These are phyloP conservation scores for Pseudopithomyces chartarum DNA, from an alignment of 2,329 filamentous ascomycete species.

Conservation along the genomic window DNA sequence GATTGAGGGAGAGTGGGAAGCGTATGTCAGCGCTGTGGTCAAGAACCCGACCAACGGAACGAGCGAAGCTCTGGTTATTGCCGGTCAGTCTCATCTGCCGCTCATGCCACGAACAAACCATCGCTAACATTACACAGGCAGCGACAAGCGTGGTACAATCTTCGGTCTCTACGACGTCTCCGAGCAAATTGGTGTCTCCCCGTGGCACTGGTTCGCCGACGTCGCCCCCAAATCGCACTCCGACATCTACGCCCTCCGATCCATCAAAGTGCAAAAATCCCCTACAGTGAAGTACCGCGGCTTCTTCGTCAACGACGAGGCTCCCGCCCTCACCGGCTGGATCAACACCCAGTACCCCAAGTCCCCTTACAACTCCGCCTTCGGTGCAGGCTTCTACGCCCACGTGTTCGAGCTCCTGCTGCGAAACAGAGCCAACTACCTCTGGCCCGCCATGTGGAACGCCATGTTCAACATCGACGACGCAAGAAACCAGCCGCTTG, in stretches of 20 bases:
- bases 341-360: slow-evolving; percentile 59
- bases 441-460: slow-evolving; percentile 76
- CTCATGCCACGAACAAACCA: not conserved
- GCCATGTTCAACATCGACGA: slow-evolving; percentile 76
- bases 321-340: slow-evolving; percentile 70
- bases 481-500: slow-evolving; percentile 67
- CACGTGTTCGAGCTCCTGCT: slow-evolving; percentile 74
- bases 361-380: slow-evolving; percentile 50
- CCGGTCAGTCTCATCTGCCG: slow-evolving; percentile 45
- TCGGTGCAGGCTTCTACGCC: slow-evolving; percentile 67
- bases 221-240: slow-evolving; percentile 58
- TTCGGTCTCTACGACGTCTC: slow-evolving; percentile 74
- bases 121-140: slow-evolving; percentile 41
- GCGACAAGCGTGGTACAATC: slow-evolving; percentile 69
- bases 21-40: slow-evolving; percentile 66
- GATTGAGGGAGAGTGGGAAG: slow-evolving; percentile 70
- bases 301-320: slow-evolving; percentile 74
- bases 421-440: slow-evolving; percentile 72
- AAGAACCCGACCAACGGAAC: slow-evolving; percentile 62
- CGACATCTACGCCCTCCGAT: slow-evolving; percentile 61
- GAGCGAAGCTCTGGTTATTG: slow-evolving; percentile 67
- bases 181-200: slow-evolving; percentile 74
- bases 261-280: slow-evolving; percentile 61
- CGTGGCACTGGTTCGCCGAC: slow-evolving; percentile 73
- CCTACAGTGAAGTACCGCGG: slow-evolving; percentile 71